Percentiles rank a stretch among this genome's conserved stretches.
Conservation (phyloP, 176 grass and related monocot genomes). For the Oryza officinalis region DNA sequence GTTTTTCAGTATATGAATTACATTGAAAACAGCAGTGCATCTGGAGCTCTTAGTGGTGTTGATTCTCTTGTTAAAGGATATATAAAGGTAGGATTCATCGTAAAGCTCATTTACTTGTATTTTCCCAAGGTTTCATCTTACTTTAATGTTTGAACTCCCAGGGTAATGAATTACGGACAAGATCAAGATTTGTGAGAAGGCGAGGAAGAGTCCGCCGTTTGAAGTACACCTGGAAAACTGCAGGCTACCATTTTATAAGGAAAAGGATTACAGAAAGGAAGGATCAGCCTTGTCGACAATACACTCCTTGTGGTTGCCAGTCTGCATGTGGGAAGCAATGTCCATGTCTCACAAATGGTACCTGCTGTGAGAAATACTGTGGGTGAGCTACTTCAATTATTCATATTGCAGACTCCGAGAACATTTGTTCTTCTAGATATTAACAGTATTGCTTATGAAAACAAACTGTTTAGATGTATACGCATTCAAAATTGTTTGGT, state of each 20-base stretch:
- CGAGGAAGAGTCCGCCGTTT: conserved; percentile 84
- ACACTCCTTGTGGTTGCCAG: conserved; percentile 93
- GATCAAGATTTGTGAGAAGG: conserved; percentile 81
- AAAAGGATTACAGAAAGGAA: conserved; percentile 97
- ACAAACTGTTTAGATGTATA: not conserved
- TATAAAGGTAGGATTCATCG: conserved; percentile 53
- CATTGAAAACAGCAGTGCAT: conserved; percentile 62
- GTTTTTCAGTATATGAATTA: conserved; percentile 89
- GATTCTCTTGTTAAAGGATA: conserved; percentile 94
- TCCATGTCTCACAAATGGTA: conserved; percentile 78
- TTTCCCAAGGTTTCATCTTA: conserved; percentile 24
- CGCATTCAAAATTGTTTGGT: not conserved
- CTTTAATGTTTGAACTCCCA: conserved; percentile 39
- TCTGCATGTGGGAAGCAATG: conserved; percentile 96
- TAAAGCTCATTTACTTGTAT: conserved; percentile 5
- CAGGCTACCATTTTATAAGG: conserved; percentile 89
- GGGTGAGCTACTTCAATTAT: conserved; percentile 60
- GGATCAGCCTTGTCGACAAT: conserved; percentile 88
- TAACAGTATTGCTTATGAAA: conserved; percentile 2
- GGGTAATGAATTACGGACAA: conserved; percentile 71
- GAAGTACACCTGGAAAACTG: conserved; percentile 96
- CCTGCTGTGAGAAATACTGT: conserved; percentile 97
- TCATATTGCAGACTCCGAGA: not conserved
- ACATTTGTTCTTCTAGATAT: conserved; percentile 1
- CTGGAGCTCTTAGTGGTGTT: conserved; percentile 61